These are phyloP conservation scores for Dryadomyces quercus-mongolicae DNA, from an alignment of 2,329 filamentous ascomycete species.

Conservation along the genomic window DNA sequence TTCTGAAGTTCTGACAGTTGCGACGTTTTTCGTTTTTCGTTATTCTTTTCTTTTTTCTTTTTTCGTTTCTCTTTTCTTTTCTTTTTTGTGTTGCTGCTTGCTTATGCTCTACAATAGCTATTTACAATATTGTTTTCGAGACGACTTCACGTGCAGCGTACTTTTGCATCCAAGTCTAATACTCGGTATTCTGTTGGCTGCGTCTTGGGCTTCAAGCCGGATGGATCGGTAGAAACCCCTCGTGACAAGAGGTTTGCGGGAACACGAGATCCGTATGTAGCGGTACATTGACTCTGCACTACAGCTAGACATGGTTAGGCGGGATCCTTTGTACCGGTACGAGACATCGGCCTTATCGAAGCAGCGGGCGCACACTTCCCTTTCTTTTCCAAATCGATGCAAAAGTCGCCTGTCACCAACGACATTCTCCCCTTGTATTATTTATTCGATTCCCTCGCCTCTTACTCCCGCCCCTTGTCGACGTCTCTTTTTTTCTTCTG, in stretches of 20 bases:
- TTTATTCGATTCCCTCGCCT: not conserved
- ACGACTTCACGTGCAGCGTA: no score
- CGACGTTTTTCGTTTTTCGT: no score
- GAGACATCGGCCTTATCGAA: not conserved
- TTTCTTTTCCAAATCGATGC: not conserved
- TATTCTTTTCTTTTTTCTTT: not conserved
- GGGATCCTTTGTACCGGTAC: no score
- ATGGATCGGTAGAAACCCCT: not conserved
- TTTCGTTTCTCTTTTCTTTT: not conserved
- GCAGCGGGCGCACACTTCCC: not conserved
- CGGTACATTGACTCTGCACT: no score
- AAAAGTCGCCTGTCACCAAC: not conserved
- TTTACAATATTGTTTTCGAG: not conserved
- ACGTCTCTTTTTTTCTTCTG: no score
- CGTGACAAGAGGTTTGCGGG: no score
- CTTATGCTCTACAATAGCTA: not conserved
- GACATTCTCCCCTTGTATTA: not conserved
- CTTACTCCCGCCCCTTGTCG: not conserved
- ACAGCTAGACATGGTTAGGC: no score
- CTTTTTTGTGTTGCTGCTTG: not conserved
- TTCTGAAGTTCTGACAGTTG: no score
- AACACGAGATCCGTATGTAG: not conserved
- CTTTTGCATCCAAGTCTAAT: no score
- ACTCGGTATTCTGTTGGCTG: no score
- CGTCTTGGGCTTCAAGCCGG: not conserved